These are phyloP conservation scores for Daldinia sp. DNA, from an alignment of 2,329 filamentous ascomycete genomes.

Conservation along the genomic window DNA sequence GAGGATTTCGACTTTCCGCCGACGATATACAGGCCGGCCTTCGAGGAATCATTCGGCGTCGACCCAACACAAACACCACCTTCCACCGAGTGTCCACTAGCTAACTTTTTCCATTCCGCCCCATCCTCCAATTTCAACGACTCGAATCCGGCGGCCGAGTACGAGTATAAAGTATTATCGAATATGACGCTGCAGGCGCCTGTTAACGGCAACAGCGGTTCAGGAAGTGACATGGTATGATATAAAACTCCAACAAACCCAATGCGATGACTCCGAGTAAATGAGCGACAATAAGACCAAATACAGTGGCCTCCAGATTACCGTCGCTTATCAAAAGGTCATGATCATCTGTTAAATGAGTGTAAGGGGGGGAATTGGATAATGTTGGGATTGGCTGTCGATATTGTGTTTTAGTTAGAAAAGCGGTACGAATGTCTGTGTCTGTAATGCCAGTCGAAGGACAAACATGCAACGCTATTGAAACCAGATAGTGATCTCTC, in stretches of 20 bases:
- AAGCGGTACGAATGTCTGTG: conserved; percentile 38
- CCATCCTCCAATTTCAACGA: conserved; percentile 76
- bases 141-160: conserved; percentile 80
- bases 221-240: conserved; percentile 75
- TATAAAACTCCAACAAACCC: conserved; percentile 26
- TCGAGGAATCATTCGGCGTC: conserved; percentile 67
- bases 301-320: conserved; percentile 31
- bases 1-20: conserved; percentile 72
- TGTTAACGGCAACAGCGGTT: conserved; percentile 76
- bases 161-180: conserved; percentile 86
- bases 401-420: conserved; percentile 32
- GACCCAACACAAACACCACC: conserved; percentile 83
- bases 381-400: conserved; percentile 21
- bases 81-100: conserved; percentile 75
- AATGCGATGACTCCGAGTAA: conserved; percentile 24
- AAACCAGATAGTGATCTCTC: conserved; percentile 19
- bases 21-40: conserved; percentile 80
- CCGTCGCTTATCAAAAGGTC: conserved; percentile 41
- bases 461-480: conserved; percentile 26
- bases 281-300: conserved; percentile 33
- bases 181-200: conserved; percentile 85
- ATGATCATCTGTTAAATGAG: conserved; percentile 40
- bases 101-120: conserved; percentile 76
- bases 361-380: conserved; percentile 7
- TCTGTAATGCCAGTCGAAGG: conserved; percentile 30